Conservation (phyloP, 768 basidiomycete species). For the Candolleomyces aberdarensis region DNA sequence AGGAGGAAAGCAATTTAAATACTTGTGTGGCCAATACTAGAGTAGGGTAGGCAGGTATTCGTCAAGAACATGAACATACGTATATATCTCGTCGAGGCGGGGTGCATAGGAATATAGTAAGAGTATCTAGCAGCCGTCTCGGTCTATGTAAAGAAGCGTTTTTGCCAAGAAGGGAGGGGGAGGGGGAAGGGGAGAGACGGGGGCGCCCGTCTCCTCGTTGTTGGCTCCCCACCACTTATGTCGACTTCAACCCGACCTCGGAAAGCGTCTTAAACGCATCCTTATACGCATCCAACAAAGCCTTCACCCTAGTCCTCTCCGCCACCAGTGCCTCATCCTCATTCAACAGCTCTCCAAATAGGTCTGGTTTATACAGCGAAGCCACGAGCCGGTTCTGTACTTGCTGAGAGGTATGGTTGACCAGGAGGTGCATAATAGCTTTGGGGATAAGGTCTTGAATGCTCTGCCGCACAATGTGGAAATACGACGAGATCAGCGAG, state of each 20-base stretch:
- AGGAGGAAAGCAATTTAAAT: too few relatives aligned
- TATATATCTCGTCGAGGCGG: too few relatives aligned
- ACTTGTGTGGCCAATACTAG: too few relatives aligned
- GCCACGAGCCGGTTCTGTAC: conserved; percentile 97
- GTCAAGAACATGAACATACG: too few relatives aligned
- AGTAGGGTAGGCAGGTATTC: too few relatives aligned
- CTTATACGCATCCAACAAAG: conserved; percentile 92
- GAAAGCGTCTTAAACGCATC: conserved; percentile 87
- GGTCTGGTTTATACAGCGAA: conserved; percentile 88
- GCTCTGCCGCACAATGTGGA: conserved; percentile 91
- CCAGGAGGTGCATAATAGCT: conserved; percentile 97
- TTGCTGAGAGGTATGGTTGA: conserved; percentile 94
- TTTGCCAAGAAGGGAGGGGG: too few relatives aligned
- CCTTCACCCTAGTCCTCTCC: conserved; percentile 91
- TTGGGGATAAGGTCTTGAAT: conserved; percentile 98
- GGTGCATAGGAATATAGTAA: too few relatives aligned
- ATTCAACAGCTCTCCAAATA: conserved; percentile 87
- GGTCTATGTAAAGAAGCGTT: too few relatives aligned
- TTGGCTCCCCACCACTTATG: conserved; percentile 23
- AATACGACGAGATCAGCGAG: conserved; percentile 93
- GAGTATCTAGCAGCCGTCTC: too few relatives aligned
- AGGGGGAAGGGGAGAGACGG: too few relatives aligned
- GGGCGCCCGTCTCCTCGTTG: too few relatives aligned
- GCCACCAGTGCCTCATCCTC: conserved; percentile 96
- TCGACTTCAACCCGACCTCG: conserved; percentile 74